Evolutionary conservation across 768 basidiomycete species (phyloP), one percentile per base, ranked within the genome.

Genomic region (Lyophyllum decastes): DNA sequence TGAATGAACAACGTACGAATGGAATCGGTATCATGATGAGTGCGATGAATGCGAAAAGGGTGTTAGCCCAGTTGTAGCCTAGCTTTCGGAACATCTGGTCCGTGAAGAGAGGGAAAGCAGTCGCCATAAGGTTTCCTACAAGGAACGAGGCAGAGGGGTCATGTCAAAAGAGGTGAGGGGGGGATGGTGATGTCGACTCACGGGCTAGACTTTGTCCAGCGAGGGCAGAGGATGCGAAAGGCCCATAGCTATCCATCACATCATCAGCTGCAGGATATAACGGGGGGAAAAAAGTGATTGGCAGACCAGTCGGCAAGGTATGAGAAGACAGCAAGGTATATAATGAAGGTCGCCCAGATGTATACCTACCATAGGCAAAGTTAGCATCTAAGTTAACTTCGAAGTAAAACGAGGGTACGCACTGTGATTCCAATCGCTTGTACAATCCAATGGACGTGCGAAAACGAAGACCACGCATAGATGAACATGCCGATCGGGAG

Each of bases 401-500:
- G 2, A 8, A 22, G n/a, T 14, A 34, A 41, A 6, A n/a, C 9
- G 26, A n/a, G 30, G 21, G 49, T 14, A 60, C 73, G 8, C 65
- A 76, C 75, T 8, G 65, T 68, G 16, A 88, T 78, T 2, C 82
- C 88, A 26, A 89, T 78, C 21, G 76, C 76, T 22, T 82, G 76
- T 0, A 72, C 83, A 38, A 87, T 82, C 89, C 90, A 92, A 54
- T 78, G 80, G 2, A 90, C 75, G 14, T 61, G 63, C 0, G 78
- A 55, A 58, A 76, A 82, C 12, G 84, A 81, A 2, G 86, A 84
- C 84, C 88, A 90, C 0, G 86, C 88, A 61, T 86, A 92, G 26
- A 90, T 83, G 70, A 90, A 82, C 80, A 88, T 85, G n/a, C 81
- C 82, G 0, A 69, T 59, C 0, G 88, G 87, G 46, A 87, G 73